Evolutionary conservation across 257 asterid genomes (phyloP).

Genomic region (Petrea volubilis): DNA sequence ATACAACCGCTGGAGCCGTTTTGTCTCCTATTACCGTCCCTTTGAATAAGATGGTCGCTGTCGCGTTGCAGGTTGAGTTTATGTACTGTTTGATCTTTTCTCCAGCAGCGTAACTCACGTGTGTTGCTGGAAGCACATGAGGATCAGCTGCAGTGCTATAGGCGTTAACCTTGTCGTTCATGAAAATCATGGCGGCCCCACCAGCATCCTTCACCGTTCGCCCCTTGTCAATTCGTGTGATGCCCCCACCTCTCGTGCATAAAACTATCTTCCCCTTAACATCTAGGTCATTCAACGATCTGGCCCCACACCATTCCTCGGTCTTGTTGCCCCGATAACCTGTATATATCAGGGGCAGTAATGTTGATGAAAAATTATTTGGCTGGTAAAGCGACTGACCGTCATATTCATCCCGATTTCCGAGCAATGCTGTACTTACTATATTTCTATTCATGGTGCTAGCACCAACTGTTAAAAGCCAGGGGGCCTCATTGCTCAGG

Average conservation of each 20-base stretch:
- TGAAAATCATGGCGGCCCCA: constrained; percentile 40
- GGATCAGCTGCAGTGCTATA: constrained; percentile 11
- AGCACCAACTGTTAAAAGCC: constrained; percentile 47
- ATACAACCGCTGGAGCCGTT: constrained; percentile 22
- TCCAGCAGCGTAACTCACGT: constrained; percentile 26
- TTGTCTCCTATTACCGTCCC: constrained; percentile 29
- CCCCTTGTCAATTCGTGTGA: constrained; percentile 20
- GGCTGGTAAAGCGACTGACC: constrained; percentile 35
- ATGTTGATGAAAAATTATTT: constrained; percentile 1
- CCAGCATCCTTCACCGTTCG: constrained; percentile 32
- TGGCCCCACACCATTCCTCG: background rate
- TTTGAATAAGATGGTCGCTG: constrained; percentile 22
- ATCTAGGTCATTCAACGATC: constrained; percentile 12
- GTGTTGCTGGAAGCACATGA: constrained; percentile 28
- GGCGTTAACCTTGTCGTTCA: constrained; percentile 13
- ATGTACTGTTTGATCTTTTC: constrained; percentile 26
- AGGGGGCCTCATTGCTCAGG: constrained; percentile 37
- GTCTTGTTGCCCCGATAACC: too few species aligned
- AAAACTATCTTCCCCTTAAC: constrained; percentile 30
- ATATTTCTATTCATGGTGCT: constrained; percentile 33
- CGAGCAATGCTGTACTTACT: constrained; percentile 19
- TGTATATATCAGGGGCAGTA: constrained; percentile 25
- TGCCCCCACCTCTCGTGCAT: constrained; percentile 18
- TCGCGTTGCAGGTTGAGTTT: constrained; percentile 17
- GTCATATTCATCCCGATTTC: constrained; percentile 23